Evolutionary conservation across 1,284 basidiomycete species (phyloP).

Genomic region (Apiotrichum laibachii): DNA sequence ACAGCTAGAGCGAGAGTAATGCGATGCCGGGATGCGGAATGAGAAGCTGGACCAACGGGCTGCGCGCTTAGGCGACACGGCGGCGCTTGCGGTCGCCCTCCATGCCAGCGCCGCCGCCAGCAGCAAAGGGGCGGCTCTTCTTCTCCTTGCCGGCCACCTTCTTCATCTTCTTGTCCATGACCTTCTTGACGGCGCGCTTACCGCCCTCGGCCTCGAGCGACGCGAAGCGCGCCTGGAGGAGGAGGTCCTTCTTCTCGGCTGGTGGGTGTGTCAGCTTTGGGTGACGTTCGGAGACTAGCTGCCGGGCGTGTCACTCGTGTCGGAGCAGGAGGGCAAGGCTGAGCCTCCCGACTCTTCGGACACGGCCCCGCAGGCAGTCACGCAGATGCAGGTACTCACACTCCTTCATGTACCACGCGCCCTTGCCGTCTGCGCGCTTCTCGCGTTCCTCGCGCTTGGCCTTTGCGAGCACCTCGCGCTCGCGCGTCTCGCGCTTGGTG

Average conservation of each 20-base stretch:
- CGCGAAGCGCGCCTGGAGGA: slow-evolving; percentile 72
- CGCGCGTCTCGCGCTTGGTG: slow-evolving; percentile 66
- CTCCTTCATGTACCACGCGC: slow-evolving; percentile 82
- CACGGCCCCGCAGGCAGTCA: too few species aligned
- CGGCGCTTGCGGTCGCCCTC: slow-evolving; percentile 21
- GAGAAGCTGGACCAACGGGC: too few species aligned
- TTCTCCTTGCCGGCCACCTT: slow-evolving; percentile 88
- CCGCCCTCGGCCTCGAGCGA: slow-evolving; percentile 71
- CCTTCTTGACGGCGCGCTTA: slow-evolving; percentile 75
- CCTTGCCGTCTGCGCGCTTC: slow-evolving; percentile 73
- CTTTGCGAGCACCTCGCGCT: slow-evolving; percentile 63
- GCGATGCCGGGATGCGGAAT: too few species aligned
- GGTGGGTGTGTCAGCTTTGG: background rate
- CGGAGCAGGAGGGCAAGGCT: too few species aligned
- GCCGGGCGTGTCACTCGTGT: too few species aligned
- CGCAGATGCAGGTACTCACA: slow-evolving; percentile 54
- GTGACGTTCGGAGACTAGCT: too few species aligned
- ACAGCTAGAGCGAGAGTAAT: too few species aligned
- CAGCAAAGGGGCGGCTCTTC: slow-evolving; percentile 67
- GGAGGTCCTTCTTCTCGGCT: slow-evolving; percentile 74
- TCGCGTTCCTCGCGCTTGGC: slow-evolving; percentile 67
- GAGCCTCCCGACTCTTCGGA: too few species aligned
- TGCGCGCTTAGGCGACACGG: slow-evolving; percentile 10
- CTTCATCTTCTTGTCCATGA: slow-evolving; percentile 81
- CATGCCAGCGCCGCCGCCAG: slow-evolving; percentile 21